A percentile compares a stretch with the other conserved stretches of the same genome.
phyloP scores from a whole-genome alignment of 2,329 filamentous ascomycete species.

The Geoglossum cookeanum region DNA sequence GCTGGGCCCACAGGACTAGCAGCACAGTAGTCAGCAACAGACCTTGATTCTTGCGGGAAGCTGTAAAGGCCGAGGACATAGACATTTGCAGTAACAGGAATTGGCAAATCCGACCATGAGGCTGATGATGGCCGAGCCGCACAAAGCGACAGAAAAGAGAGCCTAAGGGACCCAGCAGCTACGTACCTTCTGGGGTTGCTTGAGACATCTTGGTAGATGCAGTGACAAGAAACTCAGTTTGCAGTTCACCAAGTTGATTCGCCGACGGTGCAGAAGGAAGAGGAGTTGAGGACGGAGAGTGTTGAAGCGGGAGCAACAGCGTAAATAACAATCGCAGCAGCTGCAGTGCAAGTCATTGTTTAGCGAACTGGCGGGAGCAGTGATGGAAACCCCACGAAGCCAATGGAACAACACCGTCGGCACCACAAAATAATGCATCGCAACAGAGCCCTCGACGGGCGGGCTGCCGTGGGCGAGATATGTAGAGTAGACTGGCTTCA shows the following conservation, averaged over 20 bases:
- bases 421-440: neutral
- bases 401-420: neutral
- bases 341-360: neutral
- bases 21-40: conserved; percentile 10
- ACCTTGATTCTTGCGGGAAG: conserved; percentile 3
- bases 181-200: conserved; percentile 29
- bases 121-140: neutral
- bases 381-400: conserved; percentile 2
- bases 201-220: conserved; percentile 15
- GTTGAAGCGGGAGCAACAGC: neutral
- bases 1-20: conserved; percentile 92
- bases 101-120: neutral
- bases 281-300: neutral
- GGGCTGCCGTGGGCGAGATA: neutral
- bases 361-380: neutral
- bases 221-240: neutral
- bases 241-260: neutral
- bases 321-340: neutral
- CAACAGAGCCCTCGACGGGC: neutral
- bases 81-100: neutral
- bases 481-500: neutral
- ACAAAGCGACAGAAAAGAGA: conserved; percentile 1
- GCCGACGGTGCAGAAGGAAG: neutral
- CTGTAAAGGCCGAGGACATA: neutral
- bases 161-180: conserved; percentile 1